Evolutionary conservation across 2,329 filamentous ascomycete species (phyloP).

Genomic region (Colletotrichum karsti): DNA sequence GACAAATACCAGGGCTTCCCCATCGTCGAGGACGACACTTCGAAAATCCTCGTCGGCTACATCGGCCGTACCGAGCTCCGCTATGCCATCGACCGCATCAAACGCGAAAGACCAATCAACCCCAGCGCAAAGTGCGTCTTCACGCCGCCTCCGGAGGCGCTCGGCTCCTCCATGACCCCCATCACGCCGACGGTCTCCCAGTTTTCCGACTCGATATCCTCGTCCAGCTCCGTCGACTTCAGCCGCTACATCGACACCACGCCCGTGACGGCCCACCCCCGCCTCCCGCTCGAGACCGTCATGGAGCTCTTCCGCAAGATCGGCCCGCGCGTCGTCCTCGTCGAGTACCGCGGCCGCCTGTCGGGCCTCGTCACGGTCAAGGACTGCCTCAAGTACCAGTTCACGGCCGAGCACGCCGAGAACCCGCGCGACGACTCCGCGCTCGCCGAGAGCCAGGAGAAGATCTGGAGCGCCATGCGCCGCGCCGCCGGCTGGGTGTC

Average conservation of each 20-base stretch:
- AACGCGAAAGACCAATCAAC: slow-evolving; percentile 73
- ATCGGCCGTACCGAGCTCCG: slow-evolving; percentile 91
- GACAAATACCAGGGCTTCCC: slow-evolving; percentile 94
- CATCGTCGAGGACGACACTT: slow-evolving; percentile 78
- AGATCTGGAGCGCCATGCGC: slow-evolving; percentile 68
- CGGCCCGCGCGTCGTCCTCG: slow-evolving; percentile 89
- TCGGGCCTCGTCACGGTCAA: slow-evolving; percentile 93
- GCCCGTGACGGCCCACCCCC: slow-evolving; percentile 89
- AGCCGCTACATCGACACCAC: slow-evolving; percentile 89
- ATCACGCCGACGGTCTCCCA: slow-evolving; percentile 61
- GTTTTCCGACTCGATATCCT: slow-evolving; percentile 62
- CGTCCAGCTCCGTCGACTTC: slow-evolving; percentile 76
- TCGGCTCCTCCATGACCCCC: slow-evolving; percentile 42
- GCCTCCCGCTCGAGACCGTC: slow-evolving; percentile 91
- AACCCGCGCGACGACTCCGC: slow-evolving; percentile 70
- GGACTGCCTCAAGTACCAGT: slow-evolving; percentile 96
- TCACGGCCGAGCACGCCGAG: slow-evolving; percentile 91
- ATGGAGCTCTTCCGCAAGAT: slow-evolving; percentile 99
- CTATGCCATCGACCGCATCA: slow-evolving; percentile 86
- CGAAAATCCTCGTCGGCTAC: slow-evolving; percentile 84
- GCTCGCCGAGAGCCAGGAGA: slow-evolving; percentile 67
- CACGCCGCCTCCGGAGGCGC: slow-evolving; percentile 50
- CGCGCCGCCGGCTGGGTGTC: slow-evolving; percentile 66
- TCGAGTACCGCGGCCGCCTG: slow-evolving; percentile 87
- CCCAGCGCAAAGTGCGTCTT: slow-evolving; percentile 80